Percentiles rank a stretch among this genome's conserved stretches.
These are phyloP conservation scores for Petunia secreta DNA, from an alignment of 257 asterid genomes.

Conservation along the genomic window DNA sequence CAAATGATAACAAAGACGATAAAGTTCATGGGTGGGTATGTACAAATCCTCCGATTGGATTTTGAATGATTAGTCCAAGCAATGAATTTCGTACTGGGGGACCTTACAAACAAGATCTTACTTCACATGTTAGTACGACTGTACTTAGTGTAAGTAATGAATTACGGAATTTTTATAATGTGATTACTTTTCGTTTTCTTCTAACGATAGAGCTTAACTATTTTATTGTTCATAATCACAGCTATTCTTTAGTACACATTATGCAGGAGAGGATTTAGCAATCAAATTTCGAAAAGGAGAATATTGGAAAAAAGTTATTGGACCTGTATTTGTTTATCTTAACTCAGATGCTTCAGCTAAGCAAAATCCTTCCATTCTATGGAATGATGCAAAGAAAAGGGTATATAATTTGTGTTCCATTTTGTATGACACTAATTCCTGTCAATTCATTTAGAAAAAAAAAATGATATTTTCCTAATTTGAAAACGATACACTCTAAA, in stretches of 20 bases:
- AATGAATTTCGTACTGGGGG: conserved; percentile 65
- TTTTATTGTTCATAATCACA: conserved; percentile 24
- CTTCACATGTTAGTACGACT: conserved; percentile 67
- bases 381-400: conserved; percentile 59
- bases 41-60: conserved; percentile 39
- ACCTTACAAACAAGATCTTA: conserved; percentile 66
- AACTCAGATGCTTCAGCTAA: conserved; percentile 44
- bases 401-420: conserved; percentile 30
- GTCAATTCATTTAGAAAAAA: no score
- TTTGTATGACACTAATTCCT: no score
- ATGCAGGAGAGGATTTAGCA: conserved; percentile 58
- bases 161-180: not conserved
- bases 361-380: conserved; percentile 47
- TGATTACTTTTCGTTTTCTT: not conserved
- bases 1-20: conserved; percentile 55
- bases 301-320: conserved; percentile 70
- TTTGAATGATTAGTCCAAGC: conserved; percentile 76
- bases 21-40: conserved; percentile 64
- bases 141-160: conserved; percentile 46
- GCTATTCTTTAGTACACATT: conserved; percentile 72
- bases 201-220: no score
- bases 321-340: conserved; percentile 59
- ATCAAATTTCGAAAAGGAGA: conserved; percentile 46
- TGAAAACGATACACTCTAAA: no score
- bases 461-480: no score